These are phyloP conservation scores for Calcarisporium arbuscula DNA, from an alignment of 2,329 filamentous ascomycete species.

Conservation along the genomic window DNA sequence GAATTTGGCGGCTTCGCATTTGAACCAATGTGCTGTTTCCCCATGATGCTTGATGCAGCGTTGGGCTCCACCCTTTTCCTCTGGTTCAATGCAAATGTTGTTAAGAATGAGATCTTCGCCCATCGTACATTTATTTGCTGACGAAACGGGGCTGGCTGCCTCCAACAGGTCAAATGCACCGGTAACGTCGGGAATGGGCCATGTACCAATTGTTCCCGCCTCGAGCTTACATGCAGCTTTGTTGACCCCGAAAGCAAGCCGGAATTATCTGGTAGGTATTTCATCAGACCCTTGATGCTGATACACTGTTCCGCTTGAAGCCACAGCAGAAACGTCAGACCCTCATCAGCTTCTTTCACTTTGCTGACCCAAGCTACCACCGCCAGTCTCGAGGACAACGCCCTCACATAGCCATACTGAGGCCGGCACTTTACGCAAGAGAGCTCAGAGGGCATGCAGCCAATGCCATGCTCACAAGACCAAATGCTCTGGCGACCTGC, in stretches of 20 bases:
- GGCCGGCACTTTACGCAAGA: constrained; percentile 33
- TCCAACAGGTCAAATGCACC: constrained; percentile 33
- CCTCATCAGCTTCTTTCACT: background rate
- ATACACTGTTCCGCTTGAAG: background rate
- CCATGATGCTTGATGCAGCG: background rate
- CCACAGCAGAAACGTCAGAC: background rate
- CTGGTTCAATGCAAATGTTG: background rate
- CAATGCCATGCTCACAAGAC: constrained; percentile 37
- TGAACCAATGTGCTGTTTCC: background rate
- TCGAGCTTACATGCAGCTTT: constrained; percentile 31
- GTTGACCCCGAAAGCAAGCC: constrained; percentile 13
- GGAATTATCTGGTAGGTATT: constrained; percentile 15
- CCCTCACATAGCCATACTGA: constrained; percentile 35
- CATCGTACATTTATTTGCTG: background rate
- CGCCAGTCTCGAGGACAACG: constrained; percentile 27
- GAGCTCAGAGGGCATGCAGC: constrained; percentile 35
- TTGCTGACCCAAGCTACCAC: background rate
- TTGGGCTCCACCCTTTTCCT: background rate
- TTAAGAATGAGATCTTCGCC: background rate
- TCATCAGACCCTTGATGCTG: background rate
- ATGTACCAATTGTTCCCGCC: constrained; percentile 30
- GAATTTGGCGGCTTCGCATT: background rate
- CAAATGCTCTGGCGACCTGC: constrained; percentile 35
- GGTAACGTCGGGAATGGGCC: constrained; percentile 28
- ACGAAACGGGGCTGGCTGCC: constrained; percentile 3